A percentile compares a stretch with the other conserved stretches of the same genome.
Evolutionary conservation across 2,329 filamentous ascomycete genomes (phyloP).

Genomic region (Neopestalotiopsis clavispora): DNA sequence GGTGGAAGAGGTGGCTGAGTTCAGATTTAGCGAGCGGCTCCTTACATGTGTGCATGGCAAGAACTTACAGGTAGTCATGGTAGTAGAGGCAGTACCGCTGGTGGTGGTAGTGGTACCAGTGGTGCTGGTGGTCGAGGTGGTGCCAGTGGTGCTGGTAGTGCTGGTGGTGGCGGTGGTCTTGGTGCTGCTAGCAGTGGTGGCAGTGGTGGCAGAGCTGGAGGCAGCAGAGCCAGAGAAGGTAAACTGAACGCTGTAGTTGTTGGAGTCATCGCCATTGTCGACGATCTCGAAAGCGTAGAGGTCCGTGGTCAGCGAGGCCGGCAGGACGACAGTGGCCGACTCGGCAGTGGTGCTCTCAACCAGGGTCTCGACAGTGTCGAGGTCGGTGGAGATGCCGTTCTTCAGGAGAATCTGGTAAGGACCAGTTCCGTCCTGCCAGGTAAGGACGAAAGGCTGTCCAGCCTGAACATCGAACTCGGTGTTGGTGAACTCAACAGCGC

Average conservation of each 20-base stretch:
- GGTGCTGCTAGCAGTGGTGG: conserved; percentile 22
- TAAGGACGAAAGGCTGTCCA: conserved; percentile 48
- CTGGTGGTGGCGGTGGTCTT: conserved; percentile 12
- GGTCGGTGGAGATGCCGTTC: conserved; percentile 40
- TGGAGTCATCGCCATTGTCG: conserved; percentile 37
- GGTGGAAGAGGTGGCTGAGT: conserved; percentile 22
- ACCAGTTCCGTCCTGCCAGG: conserved; percentile 45
- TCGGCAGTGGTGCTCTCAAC: conserved; percentile 34
- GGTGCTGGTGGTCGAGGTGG: not conserved
- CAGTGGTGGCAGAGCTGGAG: conserved; percentile 24
- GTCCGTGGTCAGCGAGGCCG: conserved; percentile 40
- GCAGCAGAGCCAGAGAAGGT: conserved; percentile 32
- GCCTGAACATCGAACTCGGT: conserved; percentile 39
- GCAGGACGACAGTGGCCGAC: conserved; percentile 45
- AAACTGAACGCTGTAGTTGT: conserved; percentile 53
- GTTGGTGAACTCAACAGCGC: conserved; percentile 41
- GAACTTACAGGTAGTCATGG: not conserved
- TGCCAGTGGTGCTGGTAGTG: conserved; percentile 10
- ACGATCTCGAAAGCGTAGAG: conserved; percentile 51
- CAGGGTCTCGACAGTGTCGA: conserved; percentile 41
- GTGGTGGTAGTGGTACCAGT: conserved; percentile 11
- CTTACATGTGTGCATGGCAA: too few relatives aligned
- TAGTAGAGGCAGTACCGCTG: not conserved
- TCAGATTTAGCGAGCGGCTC: not conserved
- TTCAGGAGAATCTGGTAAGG: conserved; percentile 48